Evolutionary conservation across 768 basidiomycete genomes (phyloP).

Genomic region (Lactarius quietus): DNA sequence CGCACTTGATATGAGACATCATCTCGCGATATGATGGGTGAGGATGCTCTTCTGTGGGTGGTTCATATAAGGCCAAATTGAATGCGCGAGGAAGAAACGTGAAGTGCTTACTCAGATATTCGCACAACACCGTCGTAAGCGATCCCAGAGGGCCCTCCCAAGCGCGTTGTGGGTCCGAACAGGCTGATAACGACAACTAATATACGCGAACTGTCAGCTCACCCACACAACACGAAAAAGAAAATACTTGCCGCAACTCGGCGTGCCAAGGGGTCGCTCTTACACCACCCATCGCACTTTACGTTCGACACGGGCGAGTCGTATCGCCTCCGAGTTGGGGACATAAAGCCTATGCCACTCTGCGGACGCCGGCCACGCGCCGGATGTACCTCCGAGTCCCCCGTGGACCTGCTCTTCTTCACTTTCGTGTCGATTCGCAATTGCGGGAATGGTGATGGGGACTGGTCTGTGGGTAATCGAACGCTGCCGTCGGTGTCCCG

Average conservation of each 20-base stretch:
- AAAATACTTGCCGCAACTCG: constrained; percentile 2
- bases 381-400: not conserved
- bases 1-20: constrained; percentile 1
- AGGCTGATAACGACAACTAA: constrained; percentile 22
- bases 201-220: not conserved
- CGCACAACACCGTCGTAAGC: constrained; percentile 17
- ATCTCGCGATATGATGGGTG: not conserved
- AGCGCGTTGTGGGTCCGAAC: constrained; percentile 25
- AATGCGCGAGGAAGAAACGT: not conserved
- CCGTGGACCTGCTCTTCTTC: not conserved
- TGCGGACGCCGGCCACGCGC: not conserved
- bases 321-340: constrained; percentile 14
- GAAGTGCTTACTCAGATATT: not conserved
- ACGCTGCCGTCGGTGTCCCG: not conserved
- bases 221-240: not conserved
- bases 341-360: not conserved
- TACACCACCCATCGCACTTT: constrained; percentile 25
- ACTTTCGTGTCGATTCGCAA: not conserved
- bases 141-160: constrained; percentile 25
- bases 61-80: not conserved
- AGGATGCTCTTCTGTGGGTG: not conserved
- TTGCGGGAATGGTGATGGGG: not conserved
- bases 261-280: not conserved
- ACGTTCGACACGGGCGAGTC: constrained; percentile 20
- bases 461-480: not conserved